Conservation (phyloP, 2,329 filamentous ascomycete genomes). For the Scedosporium aurantiacum region DNA sequence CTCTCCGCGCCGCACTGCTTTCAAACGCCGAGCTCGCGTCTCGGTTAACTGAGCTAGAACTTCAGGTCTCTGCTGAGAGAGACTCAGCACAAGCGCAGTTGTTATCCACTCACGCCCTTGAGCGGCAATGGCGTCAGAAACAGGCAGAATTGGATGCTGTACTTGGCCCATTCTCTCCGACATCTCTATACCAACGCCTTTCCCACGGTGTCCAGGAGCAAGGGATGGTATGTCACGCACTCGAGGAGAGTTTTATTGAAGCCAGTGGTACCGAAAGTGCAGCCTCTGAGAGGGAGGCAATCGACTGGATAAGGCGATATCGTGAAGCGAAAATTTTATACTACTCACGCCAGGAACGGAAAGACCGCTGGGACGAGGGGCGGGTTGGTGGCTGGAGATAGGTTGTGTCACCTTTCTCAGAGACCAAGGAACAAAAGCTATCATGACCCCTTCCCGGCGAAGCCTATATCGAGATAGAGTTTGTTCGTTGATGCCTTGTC, state of each 20-base stretch:
- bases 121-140: constrained; percentile 85
- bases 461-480: not conserved
- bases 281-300: constrained; percentile 69
- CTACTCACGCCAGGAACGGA: constrained; percentile 74
- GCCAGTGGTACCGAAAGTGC: constrained; percentile 26
- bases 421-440: not conserved
- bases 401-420: constrained; percentile 15
- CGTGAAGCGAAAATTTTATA: constrained; percentile 68
- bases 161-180: constrained; percentile 73
- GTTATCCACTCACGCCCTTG: constrained; percentile 71
- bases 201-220: constrained; percentile 71
- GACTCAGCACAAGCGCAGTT: constrained; percentile 68
- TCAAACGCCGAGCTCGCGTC: constrained; percentile 62
- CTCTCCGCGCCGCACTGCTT: constrained; percentile 53
- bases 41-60: constrained; percentile 50
- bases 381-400: constrained; percentile 88
- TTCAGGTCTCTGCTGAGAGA: constrained; percentile 47
- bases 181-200: constrained; percentile 74
- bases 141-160: constrained; percentile 82
- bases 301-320: constrained; percentile 74
- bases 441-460: not conserved
- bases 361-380: constrained; percentile 91
- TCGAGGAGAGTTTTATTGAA: constrained; percentile 91
- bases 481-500: too few species aligned
- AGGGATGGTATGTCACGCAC: constrained; percentile 63